phyloP scores from a whole-genome alignment of 129 eudicot genomes.

The Pulicaria dysenterica region DNA sequence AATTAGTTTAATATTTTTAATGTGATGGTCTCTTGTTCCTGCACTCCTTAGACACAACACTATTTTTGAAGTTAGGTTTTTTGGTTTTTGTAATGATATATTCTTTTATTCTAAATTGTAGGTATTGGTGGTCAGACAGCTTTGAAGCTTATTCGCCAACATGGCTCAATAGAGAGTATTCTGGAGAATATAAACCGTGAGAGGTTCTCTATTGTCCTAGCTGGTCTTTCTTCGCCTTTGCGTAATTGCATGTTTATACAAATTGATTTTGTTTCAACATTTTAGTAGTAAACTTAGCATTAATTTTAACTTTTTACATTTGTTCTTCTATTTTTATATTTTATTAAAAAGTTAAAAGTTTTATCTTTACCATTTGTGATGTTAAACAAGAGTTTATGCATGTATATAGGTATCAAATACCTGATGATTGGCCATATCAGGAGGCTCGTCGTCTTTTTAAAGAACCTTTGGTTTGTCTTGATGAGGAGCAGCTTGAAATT shows the following conservation, averaged over 20 bases:
- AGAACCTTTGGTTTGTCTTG: constrained; percentile 66
- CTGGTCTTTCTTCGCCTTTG: not conserved
- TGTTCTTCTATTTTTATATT: no score
- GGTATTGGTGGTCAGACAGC: constrained; percentile 92
- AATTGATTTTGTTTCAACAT: not conserved
- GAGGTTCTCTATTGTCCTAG: constrained; percentile 45
- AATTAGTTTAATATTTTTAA: no score
- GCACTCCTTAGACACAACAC: not conserved
- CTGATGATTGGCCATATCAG: constrained; percentile 82
- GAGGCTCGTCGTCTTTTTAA: constrained; percentile 80
- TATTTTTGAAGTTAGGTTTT: not conserved
- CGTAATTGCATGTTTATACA: not conserved
- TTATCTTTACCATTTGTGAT: not conserved
- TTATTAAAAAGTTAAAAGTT: no score
- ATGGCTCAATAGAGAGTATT: constrained; percentile 80
- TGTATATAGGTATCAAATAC: constrained; percentile 67
- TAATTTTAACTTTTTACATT: no score
- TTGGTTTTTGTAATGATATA: not conserved
- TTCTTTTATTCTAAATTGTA: constrained; percentile 13
- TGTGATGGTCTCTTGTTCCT: not conserved
- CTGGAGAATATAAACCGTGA: constrained; percentile 80
- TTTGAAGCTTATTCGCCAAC: constrained; percentile 81
- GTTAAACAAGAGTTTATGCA: not conserved
- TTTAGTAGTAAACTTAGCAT: no score
- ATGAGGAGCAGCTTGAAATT: constrained; percentile 62